Base-by-base conservation (phyloP, 2,329 filamentous ascomycete species). In the Ophiocordyceps camponoti-leonardi region DNA sequence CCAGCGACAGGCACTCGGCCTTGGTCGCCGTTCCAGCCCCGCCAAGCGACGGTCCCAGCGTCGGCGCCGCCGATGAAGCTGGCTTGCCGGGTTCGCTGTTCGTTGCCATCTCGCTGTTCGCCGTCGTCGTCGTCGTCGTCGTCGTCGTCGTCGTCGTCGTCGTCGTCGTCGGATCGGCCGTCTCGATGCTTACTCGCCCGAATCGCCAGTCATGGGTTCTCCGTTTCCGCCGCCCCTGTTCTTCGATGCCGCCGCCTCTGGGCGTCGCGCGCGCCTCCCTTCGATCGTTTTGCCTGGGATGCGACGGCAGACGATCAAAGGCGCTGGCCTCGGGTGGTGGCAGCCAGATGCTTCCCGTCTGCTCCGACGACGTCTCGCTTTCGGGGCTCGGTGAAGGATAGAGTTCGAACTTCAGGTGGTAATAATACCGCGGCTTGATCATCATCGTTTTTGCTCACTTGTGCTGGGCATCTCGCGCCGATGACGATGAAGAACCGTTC, bases 21-120 rank as follows among this genome's bases (percentile, higher is more conserved):
- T 88, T 94, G 1, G 88, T 94, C 48, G 85, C 81, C 44, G 82
- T 76, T 6, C 83, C 85, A 6, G 77, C 72, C 23, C 70, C 68
- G 10, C 71, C 68, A 44, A 75, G 66, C 23, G 65, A 72, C 0
- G 74, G 75, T 0, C 74, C 75, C 13, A 79, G 58, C 53, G 59
- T 70, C 52, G 58, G 73, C 60, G 61, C 75, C 58, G 62, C 75
- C 58, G 55, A 68, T 54, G 68, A 62, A 23, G 68, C 65, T 16
- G 63, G 58, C 47, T 68, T 68, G 58, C 50, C 65, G 42, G 49
- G 56, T 26, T 63, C 56, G 7, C 57, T n/a, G n/a, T n/a, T 58
- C 16, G 35, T n/a, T 16, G 61, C 53, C 59, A 66, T 65, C 45
- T 52, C 54, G 44, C 46, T n/a, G n/a, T n/a, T n/a, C n/a, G n/a